A percentile compares a stretch with the other conserved stretches of the same genome.
These are phyloP conservation scores for Stereum hirsutum DNA, from an alignment of 1,284 basidiomycete species.

Conservation along the genomic window DNA sequence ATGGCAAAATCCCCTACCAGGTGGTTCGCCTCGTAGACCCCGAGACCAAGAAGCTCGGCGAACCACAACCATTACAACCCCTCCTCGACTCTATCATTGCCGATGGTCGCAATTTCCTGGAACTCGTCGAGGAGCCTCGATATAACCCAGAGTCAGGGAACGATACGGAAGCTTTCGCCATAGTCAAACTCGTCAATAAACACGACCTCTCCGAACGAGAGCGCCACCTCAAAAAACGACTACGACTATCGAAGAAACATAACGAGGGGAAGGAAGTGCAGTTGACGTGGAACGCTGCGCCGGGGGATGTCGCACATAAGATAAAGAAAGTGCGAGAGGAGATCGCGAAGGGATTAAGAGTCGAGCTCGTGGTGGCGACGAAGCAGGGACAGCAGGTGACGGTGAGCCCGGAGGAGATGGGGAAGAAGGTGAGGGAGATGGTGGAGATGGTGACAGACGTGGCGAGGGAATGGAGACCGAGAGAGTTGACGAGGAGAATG, in stretches of 20 bases:
- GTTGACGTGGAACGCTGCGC: slow-evolving; percentile 57
- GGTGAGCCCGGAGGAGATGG: slow-evolving; percentile 25
- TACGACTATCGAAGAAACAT: slow-evolving; percentile 21
- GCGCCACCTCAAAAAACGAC: slow-evolving; percentile 21
- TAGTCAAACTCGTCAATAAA: slow-evolving; percentile 40
- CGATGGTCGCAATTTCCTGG: slow-evolving; percentile 26
- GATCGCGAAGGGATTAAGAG: slow-evolving; percentile 48
- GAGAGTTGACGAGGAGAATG: slow-evolving; percentile 27
- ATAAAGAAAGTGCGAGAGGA: slow-evolving; percentile 49
- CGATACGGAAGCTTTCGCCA: slow-evolving; percentile 21
- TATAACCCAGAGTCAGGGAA: no score
- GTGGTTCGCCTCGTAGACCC: slow-evolving; percentile 42
- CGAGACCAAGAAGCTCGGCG: slow-evolving; percentile 31
- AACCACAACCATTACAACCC: slow-evolving; percentile 23
- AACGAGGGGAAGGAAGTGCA: slow-evolving; percentile 61
- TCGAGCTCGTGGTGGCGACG: slow-evolving; percentile 47
- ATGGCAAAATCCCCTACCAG: slow-evolving; percentile 17
- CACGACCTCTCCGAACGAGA: slow-evolving; percentile 25
- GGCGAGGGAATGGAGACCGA: slow-evolving; percentile 41
- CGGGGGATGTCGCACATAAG: slow-evolving; percentile 60
- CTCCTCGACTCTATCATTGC: slow-evolving; percentile 22
- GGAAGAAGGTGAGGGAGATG: slow-evolving; percentile 30
- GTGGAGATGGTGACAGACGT: slow-evolving; percentile 32
- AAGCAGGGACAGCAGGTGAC: slow-evolving; percentile 32
- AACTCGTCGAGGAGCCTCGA: slow-evolving; percentile 38